These are phyloP conservation scores for Elaeagnus macrophylla DNA, from an alignment of 306 rosid genomes.

Conservation along the genomic window DNA sequence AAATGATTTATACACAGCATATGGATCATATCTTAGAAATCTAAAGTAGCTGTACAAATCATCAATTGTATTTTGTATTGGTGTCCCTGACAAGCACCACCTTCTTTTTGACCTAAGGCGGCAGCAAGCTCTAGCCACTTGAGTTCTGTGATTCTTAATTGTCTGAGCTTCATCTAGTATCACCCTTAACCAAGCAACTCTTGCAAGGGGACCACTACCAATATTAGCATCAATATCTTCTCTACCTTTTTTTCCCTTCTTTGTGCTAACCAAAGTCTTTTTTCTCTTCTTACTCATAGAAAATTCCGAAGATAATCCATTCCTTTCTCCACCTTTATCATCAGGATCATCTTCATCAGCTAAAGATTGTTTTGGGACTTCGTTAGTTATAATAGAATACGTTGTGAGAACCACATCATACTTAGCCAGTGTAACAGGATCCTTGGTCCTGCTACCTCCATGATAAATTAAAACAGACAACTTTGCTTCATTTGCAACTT, in stretches of 20 bases:
- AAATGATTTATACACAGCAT: slow-evolving; percentile 81
- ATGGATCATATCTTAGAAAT: slow-evolving; percentile 91
- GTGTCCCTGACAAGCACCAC: slow-evolving; percentile 99
- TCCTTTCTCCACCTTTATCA: slow-evolving; percentile 52
- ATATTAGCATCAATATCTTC: slow-evolving; percentile 51
- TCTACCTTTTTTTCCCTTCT: slow-evolving; percentile 70
- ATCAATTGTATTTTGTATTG: slow-evolving; percentile 87
- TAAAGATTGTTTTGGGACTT: slow-evolving; percentile 84
- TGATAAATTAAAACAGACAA: slow-evolving; percentile 72
- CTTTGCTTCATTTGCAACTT: slow-evolving; percentile 62
- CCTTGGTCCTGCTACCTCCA: slow-evolving; percentile 85
- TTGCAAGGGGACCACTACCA: slow-evolving; percentile 73
- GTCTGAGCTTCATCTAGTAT: slow-evolving; percentile 97
- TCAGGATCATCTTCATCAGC: slow-evolving; percentile 77
- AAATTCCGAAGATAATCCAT: slow-evolving; percentile 66
- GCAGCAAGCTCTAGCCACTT: slow-evolving; percentile 98
- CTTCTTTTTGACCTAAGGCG: slow-evolving; percentile 94
- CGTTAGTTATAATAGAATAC: slow-evolving; percentile 78
- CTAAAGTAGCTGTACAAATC: slow-evolving; percentile 94
- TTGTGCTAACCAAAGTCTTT: slow-evolving; percentile 33
- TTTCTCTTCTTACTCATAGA: slow-evolving; percentile 56
- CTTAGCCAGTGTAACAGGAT: slow-evolving; percentile 64
- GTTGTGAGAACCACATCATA: slow-evolving; percentile 95
- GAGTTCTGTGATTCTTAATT: slow-evolving; percentile 97
- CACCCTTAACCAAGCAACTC: slow-evolving; percentile 91